phyloP scores from a whole-genome alignment of 306 rosid species.

The Vicia sativa region DNA sequence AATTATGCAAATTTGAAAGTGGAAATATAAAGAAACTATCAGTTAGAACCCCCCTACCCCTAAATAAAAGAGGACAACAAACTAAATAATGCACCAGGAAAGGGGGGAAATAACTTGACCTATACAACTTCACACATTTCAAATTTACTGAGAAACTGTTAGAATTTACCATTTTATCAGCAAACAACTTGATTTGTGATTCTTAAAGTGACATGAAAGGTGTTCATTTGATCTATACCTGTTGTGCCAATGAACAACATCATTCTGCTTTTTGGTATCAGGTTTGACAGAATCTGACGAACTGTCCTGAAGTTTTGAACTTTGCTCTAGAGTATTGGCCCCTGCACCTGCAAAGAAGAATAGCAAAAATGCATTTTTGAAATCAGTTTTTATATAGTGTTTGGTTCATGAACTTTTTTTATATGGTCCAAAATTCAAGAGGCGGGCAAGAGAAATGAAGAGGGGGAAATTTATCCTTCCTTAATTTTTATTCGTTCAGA shows the following conservation, averaged over 20 bases:
- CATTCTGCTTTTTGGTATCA: constrained; percentile 79
- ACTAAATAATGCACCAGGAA: neutral
- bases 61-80: neutral
- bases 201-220: constrained; percentile 22
- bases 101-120: neutral
- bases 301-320: constrained; percentile 67
- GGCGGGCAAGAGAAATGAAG: neutral
- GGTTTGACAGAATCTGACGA: constrained; percentile 62
- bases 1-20: constrained; percentile 11
- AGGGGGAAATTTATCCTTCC: too few species aligned
- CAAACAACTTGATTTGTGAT: constrained; percentile 12
- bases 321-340: constrained; percentile 67
- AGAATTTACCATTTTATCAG: constrained; percentile 15
- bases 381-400: constrained; percentile 8
- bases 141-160: constrained; percentile 13
- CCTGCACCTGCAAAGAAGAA: constrained; percentile 41
- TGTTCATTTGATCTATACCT: constrained; percentile 52
- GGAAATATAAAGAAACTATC: constrained; percentile 12
- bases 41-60: neutral
- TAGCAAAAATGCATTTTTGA: constrained; percentile 5
- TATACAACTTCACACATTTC: constrained; percentile 4
- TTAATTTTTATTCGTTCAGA: too few species aligned
- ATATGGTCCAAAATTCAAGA: neutral
- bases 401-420: neutral
- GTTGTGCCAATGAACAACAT: constrained; percentile 87